Base-by-base conservation (phyloP, 768 basidiomycete species). In the Lactarius indigo region DNA sequence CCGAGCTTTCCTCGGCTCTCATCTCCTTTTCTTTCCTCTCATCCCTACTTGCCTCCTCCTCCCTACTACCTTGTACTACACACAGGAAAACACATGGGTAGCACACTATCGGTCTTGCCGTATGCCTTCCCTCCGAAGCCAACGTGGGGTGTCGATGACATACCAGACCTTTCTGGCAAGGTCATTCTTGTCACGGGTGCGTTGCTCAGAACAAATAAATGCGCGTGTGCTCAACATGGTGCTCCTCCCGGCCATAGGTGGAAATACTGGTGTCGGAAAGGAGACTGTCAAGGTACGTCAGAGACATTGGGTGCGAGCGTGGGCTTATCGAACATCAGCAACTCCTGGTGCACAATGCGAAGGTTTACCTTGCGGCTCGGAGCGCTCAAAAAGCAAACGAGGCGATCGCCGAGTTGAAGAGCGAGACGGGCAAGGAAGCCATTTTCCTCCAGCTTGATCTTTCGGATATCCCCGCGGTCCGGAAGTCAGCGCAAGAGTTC, bases 281-380 rank as follows among this genome's bases (percentile, higher is more conserved):
- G 85, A 87, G 72, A 85, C 84, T 2, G 82, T 77, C 9, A 86
- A 84, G 78, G 86, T 81, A 17, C 69, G 73, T 31, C 61, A 10
- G 4, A 12, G n/a, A 12, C 35, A 35, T 12, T 9, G 35, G 10
- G 35, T 37, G 13, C 12, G 12, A 37, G 35, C 10, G 10, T 12
- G 10, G 12, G 10, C 65, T 63, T 3, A 26, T 2, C 47, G 42
- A 63, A 33, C 20, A 26, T 42, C 66, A 87, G 83, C 81, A 76
- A 1, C 80, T 89, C 13, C 76, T 90, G n/a, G 42, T 68, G 13
- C 85, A 84, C 69, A 84, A 87, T 71, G 89, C 88, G 12, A 88
- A 83, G 63, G 88, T 91, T 0, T 90, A 91, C 72, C 63, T 90
- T 44, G 86, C 84, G 0, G 76, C 78, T 7, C 80, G 87, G 18